Evolutionary conservation across 306 rosid species (phyloP), one percentile per base, ranked within the genome.

Genomic region (Malus sieversii): DNA sequence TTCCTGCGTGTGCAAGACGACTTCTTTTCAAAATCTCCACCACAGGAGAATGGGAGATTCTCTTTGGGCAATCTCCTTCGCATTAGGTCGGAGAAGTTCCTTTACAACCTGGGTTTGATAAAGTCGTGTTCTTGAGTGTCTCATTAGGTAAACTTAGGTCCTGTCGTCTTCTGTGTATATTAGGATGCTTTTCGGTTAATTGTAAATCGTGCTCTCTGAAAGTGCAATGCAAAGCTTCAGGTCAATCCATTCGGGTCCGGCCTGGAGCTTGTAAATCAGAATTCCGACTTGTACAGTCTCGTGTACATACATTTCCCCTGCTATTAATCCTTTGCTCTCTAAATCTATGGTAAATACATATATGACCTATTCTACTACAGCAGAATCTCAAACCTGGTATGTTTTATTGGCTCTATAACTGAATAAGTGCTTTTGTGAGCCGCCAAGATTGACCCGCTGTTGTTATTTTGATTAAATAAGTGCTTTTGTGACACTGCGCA

Each of bases 61-160:
- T 95, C 97, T 30, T 60, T 95, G 76, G 88, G 90, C 29, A 77
- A 82, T 83, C 88, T 95, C 40, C 90, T 95, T 57, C 81, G 97
- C 63, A 81, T 92, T 44, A 83, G 99, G 68, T 95, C 99, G 14
- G 97, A 90, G 84, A 95, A 85, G 84, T 85, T 95, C 75, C 97
- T 95, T 22, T 92, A 84, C 79, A 92, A 92, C 87, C 84, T 94
- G 87, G 97, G 99, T 20, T 75, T 95, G 82, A 90, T 90, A 68
- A 92, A 89, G 82, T 89, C 97, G 46, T 85, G 68, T 80, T 86
- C 97, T 71, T 94, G 85, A 90, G 77, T 48, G 73, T 71, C 19
- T 81, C 35, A 32, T 73, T 65, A 76, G 73, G 74, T 32, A 35
- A 42, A 70, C 33, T 32, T 65, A 73, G 46, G 13, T 20, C 62